A percentile compares a stretch with the other conserved stretches of the same genome.
phyloP scores from a whole-genome alignment of 1,284 basidiomycete species.

The Malassezia arunalokei region DNA sequence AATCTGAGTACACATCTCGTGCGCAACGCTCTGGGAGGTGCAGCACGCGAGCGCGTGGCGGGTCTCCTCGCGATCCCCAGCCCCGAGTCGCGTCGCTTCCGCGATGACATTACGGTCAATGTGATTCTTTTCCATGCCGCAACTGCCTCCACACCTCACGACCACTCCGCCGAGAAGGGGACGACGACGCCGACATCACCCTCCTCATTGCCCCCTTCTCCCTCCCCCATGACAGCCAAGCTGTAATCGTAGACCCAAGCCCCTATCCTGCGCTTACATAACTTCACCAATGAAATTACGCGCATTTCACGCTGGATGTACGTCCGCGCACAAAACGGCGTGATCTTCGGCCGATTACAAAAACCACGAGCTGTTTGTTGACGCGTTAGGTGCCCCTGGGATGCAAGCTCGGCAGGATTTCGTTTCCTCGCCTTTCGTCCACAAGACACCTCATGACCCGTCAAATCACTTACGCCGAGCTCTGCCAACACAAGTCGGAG shows the following conservation, averaged over 20 bases:
- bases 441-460: not conserved
- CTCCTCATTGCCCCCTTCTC: too few relatives aligned
- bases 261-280: too few relatives aligned
- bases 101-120: slow-evolving; percentile 25
- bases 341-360: too few relatives aligned
- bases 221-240: not conserved
- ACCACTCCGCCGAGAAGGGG: not conserved
- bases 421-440: not conserved
- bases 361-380: too few relatives aligned
- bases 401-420: too few relatives aligned
- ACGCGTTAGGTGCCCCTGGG: too few relatives aligned
- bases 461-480: slow-evolving; percentile 38
- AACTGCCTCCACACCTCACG: not conserved
- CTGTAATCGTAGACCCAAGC: not conserved
- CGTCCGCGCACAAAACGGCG: too few relatives aligned
- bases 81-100: slow-evolving; percentile 54
- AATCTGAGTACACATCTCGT: slow-evolving; percentile 83
- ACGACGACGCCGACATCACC: too few relatives aligned
- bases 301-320: too few relatives aligned
- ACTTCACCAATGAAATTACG: too few relatives aligned
- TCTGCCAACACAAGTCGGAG: slow-evolving; percentile 35
- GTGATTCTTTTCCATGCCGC: slow-evolving; percentile 13
- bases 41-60: slow-evolving; percentile 58
- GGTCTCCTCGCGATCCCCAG: slow-evolving; percentile 72
- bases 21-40: slow-evolving; percentile 83